These are phyloP conservation scores for Mortierella sp. DNA, from an alignment of 371 early-diverging fungal species.

Conservation along the genomic window DNA sequence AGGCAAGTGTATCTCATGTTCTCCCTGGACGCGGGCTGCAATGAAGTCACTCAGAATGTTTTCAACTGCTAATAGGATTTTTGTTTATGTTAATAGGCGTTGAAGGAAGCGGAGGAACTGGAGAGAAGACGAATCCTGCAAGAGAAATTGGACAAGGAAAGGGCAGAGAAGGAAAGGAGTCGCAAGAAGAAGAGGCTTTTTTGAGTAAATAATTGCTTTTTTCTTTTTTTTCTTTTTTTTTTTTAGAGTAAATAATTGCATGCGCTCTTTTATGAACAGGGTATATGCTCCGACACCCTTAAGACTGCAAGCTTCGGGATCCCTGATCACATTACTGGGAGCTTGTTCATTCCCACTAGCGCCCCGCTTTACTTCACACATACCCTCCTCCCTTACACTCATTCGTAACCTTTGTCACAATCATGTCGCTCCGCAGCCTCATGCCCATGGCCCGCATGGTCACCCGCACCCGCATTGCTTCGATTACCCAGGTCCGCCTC, in stretches of 20 bases:
- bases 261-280: not conserved
- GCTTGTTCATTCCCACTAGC: not conserved
- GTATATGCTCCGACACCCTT: not conserved
- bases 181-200: constrained; percentile 52
- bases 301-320: not conserved
- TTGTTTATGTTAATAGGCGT: constrained; percentile 12
- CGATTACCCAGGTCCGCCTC: constrained; percentile 26
- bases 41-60: not conserved
- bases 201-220: not conserved
- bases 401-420: not conserved
- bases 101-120: constrained; percentile 32
- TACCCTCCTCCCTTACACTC: not conserved
- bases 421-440: constrained; percentile 37
- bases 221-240: too few relatives aligned
- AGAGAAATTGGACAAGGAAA: constrained; percentile 46
- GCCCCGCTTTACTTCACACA: not conserved
- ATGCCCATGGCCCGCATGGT: constrained; percentile 30
- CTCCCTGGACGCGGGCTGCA: not conserved
- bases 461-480: constrained; percentile 23
- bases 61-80: not conserved
- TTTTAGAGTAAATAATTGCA: not conserved
- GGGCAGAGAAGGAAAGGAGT: constrained; percentile 23
- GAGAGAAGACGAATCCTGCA: constrained; percentile 36
- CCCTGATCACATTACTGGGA: not conserved
- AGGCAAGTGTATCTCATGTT: not conserved